phyloP scores from a whole-genome alignment of 106 monocot species.

The Gastrodia elata region DNA sequence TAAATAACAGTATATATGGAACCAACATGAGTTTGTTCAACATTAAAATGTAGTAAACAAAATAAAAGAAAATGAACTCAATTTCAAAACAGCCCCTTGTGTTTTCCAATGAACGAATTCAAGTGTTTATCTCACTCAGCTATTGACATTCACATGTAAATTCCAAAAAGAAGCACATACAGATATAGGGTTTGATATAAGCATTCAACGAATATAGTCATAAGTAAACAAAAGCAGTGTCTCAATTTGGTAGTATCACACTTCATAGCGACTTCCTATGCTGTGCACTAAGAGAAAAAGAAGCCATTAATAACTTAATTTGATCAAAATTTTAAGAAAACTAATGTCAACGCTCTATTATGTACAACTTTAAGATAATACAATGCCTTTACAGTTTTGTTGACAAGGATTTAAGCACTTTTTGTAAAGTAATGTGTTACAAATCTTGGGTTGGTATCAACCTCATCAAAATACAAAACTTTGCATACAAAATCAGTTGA shows the following conservation, averaged over 20 bases:
- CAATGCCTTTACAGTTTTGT: background rate
- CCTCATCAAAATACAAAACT: too few relatives aligned
- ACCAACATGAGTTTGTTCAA: too few relatives aligned
- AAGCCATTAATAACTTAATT: background rate
- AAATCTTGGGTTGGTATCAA: too few relatives aligned
- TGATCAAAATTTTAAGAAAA: background rate
- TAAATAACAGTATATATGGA: too few relatives aligned
- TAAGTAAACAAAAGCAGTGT: background rate
- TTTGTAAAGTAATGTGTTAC: too few relatives aligned
- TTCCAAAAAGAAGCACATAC: background rate
- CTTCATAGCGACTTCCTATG: background rate
- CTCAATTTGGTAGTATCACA: background rate
- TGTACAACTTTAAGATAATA: background rate
- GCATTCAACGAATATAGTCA: background rate
- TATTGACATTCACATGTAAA: background rate
- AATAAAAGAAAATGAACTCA: background rate
- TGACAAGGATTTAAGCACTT: background rate
- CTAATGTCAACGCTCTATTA: background rate
- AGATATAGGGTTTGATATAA: background rate
- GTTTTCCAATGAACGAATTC: background rate
- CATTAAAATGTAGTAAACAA: too few relatives aligned
- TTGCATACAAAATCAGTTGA: too few relatives aligned
- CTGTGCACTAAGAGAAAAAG: background rate
- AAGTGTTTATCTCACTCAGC: background rate
- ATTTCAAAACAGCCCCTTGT: background rate